Percentiles rank a stretch among this genome's conserved stretches.
Evolutionary conservation across 768 basidiomycete genomes (phyloP).

Genomic region (Exsudoporus frostii): DNA sequence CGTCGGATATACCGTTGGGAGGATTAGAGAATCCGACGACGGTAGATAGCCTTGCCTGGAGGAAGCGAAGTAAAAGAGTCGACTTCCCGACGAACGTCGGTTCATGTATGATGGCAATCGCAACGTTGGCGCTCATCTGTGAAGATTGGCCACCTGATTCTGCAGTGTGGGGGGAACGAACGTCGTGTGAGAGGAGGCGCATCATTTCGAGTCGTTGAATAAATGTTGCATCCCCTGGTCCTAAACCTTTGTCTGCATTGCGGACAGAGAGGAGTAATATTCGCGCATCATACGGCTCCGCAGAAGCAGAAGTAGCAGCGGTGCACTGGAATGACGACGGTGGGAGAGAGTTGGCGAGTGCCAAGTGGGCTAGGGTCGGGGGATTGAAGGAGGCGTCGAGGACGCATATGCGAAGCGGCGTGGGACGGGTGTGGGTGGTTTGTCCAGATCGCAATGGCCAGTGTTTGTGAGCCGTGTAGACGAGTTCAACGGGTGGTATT

Average conservation of each 20-base stretch:
- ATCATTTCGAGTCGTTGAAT: constrained; percentile 89
- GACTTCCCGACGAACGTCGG: constrained; percentile 90
- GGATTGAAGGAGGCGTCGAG: constrained; percentile 94
- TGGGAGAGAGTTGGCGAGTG: constrained; percentile 53
- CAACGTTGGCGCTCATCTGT: constrained; percentile 44
- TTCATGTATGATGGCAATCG: constrained; percentile 80
- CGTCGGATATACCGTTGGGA: constrained; percentile 6
- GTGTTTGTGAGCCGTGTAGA: constrained; percentile 54
- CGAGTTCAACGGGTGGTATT: constrained; percentile 50
- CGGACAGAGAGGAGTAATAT: constrained; percentile 79
- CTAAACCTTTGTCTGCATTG: constrained; percentile 81
- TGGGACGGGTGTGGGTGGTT: constrained; percentile 6
- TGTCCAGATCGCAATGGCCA: constrained; percentile 57
- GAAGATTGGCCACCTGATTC: not conserved
- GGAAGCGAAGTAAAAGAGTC: constrained; percentile 48
- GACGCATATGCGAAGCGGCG: constrained; percentile 56
- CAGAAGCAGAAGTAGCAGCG: not conserved
- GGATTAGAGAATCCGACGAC: not conserved
- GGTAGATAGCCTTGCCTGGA: constrained; percentile 31
- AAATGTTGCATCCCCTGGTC: constrained; percentile 67
- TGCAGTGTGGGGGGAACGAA: constrained; percentile 17
- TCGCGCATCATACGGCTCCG: constrained; percentile 58
- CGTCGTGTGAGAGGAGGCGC: constrained; percentile 55
- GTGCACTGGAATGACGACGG: constrained; percentile 20
- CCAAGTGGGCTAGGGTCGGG: constrained; percentile 81